Percentiles rank a stretch among this genome's conserved stretches.
phyloP scores from a whole-genome alignment of 164 flowering plant genomes.

The Sedum album region DNA sequence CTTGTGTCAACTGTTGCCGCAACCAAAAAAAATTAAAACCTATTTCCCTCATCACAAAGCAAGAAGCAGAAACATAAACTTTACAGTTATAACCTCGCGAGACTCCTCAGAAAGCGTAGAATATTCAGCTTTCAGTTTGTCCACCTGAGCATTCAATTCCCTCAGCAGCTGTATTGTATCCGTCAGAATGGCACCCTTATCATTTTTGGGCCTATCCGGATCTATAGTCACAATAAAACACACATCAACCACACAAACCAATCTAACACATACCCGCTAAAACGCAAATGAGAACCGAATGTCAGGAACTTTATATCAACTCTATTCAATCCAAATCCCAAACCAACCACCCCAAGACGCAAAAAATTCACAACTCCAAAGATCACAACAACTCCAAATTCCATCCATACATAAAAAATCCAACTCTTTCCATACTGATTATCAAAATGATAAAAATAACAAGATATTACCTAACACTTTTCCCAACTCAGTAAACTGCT shows the following conservation, averaged over 20 bases:
- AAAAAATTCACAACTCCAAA: no score
- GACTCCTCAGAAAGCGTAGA: conserved; percentile 72
- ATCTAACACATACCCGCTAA: no score
- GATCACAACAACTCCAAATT: no score
- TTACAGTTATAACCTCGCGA: conserved; percentile 52
- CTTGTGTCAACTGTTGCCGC: conserved; percentile 59
- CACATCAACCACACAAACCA: background rate
- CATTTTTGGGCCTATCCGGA: conserved; percentile 94
- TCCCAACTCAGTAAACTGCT: conserved; percentile 82
- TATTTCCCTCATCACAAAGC: background rate
- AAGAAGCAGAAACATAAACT: background rate
- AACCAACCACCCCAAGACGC: no score
- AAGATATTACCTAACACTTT: conserved; percentile 53
- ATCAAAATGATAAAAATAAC: background rate
- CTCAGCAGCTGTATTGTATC: conserved; percentile 80
- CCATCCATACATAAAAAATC: no score
- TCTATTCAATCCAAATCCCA: background rate
- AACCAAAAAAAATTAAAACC: background rate
- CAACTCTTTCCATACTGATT: background rate
- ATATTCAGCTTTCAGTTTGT: conserved; percentile 68
- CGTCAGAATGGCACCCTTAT: conserved; percentile 74
- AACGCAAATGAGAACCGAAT: no score
- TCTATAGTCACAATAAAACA: conserved; percentile 36
- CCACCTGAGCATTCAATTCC: conserved; percentile 77
- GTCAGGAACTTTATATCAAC: no score